Evolutionary conservation across 192 early-diverging fungal species (phyloP).

Genomic region (Podochytrium sp.): DNA sequence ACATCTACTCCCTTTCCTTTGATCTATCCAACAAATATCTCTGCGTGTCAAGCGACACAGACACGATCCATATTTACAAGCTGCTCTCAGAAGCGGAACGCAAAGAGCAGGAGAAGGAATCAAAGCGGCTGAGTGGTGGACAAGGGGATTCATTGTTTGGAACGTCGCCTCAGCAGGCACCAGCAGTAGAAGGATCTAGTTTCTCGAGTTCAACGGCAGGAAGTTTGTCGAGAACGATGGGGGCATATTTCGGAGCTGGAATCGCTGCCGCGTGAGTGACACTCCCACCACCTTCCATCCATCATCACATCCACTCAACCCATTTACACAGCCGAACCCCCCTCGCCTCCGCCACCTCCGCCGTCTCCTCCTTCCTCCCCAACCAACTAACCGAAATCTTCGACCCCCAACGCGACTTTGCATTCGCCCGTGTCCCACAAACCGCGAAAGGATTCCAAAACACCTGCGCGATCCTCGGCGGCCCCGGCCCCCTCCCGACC

Average conservation of each 20-base stretch:
- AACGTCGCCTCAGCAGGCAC: not conserved
- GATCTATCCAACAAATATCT: conserved; percentile 71
- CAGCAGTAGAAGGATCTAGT: not conserved
- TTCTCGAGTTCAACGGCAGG: too few species aligned
- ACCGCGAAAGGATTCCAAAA: conserved; percentile 41
- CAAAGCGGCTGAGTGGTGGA: not conserved
- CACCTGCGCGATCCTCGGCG: conserved; percentile 50
- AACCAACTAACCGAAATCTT: conserved; percentile 86
- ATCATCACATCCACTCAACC: not conserved
- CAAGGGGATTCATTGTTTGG: not conserved
- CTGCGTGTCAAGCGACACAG: conserved; percentile 87
- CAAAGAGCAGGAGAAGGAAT: not conserved
- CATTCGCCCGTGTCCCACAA: conserved; percentile 83
- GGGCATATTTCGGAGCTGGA: conserved; percentile 12
- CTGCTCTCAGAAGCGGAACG: conserved; percentile 40
- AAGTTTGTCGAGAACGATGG: conserved; percentile 6
- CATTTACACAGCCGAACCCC: conserved; percentile 36
- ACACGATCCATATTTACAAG: conserved; percentile 96
- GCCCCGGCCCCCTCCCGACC: not conserved
- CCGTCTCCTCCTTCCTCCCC: conserved; percentile 81
- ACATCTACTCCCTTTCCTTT: conserved; percentile 92
- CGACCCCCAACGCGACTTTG: conserved; percentile 95
- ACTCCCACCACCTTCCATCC: not conserved
- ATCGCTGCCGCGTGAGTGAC: not conserved
- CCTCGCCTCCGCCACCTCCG: conserved; percentile 57